Conservation (phyloP, 2,329 filamentous ascomycete genomes). For the Coleophoma eucalyptorum region DNA sequence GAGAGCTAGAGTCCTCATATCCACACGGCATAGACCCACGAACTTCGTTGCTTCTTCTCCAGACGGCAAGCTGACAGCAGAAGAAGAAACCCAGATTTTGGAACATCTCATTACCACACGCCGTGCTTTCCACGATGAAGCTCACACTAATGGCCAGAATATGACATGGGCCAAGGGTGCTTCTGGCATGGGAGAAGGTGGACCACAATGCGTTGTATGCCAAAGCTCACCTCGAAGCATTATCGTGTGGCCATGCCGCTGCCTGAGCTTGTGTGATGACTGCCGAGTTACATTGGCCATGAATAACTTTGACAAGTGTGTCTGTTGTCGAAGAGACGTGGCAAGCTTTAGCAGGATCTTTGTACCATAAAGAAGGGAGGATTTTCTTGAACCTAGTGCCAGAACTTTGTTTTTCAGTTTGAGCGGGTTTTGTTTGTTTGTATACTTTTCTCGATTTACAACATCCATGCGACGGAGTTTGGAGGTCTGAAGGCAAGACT, state of each 20-base stretch:
- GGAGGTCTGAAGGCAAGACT: too few species aligned
- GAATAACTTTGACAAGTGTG: conserved; percentile 96
- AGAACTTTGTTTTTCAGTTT: too few species aligned
- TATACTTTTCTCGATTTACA: too few species aligned
- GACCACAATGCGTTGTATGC: conserved; percentile 90
- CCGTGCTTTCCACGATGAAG: conserved; percentile 15
- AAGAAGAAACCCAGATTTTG: conserved; percentile 57
- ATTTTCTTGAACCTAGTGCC: not conserved
- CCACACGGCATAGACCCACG: conserved; percentile 33
- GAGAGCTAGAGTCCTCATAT: conserved; percentile 63
- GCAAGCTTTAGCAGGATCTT: conserved; percentile 87
- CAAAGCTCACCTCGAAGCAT: conserved; percentile 82
- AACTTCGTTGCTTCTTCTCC: conserved; percentile 22
- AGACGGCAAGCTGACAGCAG: conserved; percentile 42
- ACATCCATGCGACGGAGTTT: too few species aligned
- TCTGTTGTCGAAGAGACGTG: conserved; percentile 87
- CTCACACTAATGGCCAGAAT: conserved; percentile 8
- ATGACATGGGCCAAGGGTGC: conserved; percentile 66
- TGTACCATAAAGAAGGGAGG: conserved; percentile 52
- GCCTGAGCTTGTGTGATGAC: conserved; percentile 90
- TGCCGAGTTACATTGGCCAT: conserved; percentile 90
- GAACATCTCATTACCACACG: conserved; percentile 52
- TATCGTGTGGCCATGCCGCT: conserved; percentile 95
- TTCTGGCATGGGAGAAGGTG: conserved; percentile 66
- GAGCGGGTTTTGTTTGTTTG: too few species aligned